These are phyloP conservation scores for Lactifluus volemus DNA, from an alignment of 768 basidiomycete genomes.

Conservation along the genomic window DNA sequence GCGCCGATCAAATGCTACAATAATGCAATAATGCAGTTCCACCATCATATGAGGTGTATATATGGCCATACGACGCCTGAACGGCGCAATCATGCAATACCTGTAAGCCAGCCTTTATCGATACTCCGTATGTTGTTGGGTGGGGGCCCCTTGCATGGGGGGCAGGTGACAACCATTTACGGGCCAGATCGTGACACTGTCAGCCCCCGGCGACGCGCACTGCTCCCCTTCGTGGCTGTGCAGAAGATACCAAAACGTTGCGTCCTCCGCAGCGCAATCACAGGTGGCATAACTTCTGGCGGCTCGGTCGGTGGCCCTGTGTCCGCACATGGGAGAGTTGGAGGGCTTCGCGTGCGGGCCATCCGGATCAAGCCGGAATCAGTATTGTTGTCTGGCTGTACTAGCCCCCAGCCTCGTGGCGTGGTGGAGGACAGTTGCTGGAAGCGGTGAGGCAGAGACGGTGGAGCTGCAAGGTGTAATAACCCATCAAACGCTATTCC, in stretches of 20 bases:
- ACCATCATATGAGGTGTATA: conserved; percentile 1
- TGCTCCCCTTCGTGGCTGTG: not conserved
- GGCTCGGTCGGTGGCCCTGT: not conserved
- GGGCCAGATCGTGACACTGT: conserved; percentile 4
- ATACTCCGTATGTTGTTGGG: not conserved
- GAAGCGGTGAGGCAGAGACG: conserved; percentile 17
- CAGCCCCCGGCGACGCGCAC: not conserved
- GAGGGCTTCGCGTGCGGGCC: conserved; percentile 19
- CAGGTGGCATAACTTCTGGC: not conserved
- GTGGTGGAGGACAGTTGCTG: conserved; percentile 12
- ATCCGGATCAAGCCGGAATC: conserved; percentile 7
- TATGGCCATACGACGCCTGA: not conserved
- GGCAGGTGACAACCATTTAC: not conserved
- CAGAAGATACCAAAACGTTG: conserved; percentile 20
- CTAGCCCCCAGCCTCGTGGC: conserved; percentile 11
- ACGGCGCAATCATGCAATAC: not conserved
- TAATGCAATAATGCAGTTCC: conserved; percentile 7
- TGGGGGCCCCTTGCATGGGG: not conserved
- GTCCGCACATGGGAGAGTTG: not conserved
- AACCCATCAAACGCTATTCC: not conserved
- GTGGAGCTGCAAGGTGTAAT: conserved; percentile 11
- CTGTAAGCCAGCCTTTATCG: not conserved
- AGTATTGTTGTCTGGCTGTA: conserved; percentile 5
- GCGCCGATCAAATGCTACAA: not conserved
- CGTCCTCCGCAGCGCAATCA: conserved; percentile 3